phyloP scores from a whole-genome alignment of 148 eudicot species.

The Fagopyrum tataricum region DNA sequence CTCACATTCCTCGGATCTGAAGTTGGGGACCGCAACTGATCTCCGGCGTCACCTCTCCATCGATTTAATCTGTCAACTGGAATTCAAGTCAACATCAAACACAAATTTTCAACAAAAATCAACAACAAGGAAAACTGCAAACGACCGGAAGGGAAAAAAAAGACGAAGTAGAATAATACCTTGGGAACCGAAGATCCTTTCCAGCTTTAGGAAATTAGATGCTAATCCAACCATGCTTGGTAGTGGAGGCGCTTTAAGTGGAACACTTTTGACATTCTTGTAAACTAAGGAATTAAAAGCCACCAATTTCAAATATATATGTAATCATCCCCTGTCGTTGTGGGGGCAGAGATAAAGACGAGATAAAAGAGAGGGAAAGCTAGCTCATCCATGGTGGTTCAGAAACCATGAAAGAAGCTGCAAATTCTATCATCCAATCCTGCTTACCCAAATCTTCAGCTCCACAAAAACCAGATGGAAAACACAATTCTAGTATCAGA shows the following conservation, averaged over 20 bases:
- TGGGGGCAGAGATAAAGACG: not conserved
- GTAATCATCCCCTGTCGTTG: no score
- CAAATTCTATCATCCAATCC: not conserved
- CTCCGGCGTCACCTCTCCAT: no score
- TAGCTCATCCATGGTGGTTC: not conserved
- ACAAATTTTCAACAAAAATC: no score
- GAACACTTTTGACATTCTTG: slow-evolving; percentile 12
- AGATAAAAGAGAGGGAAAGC: not conserved
- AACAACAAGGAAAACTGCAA: no score
- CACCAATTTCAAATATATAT: not conserved
- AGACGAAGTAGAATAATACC: no score
- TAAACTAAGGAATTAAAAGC: slow-evolving; percentile 8
- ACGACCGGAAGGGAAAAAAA: no score
- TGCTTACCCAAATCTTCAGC: slow-evolving; percentile 8
- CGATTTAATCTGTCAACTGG: no score
- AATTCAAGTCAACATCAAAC: no score
- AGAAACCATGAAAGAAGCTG: slow-evolving; percentile 13
- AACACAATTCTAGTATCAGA: not conserved
- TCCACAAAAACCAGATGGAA: not conserved
- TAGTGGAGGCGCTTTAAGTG: not conserved
- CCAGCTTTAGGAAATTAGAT: no score
- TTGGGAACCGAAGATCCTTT: no score
- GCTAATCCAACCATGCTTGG: not conserved
- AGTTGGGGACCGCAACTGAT: no score
- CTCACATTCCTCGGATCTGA: no score